Percentiles rank a stretch among this genome's conserved stretches.
These are phyloP conservation scores for Conticribra weissflogii DNA, from an alignment of 108 stramenopile species.

Conservation along the genomic window DNA sequence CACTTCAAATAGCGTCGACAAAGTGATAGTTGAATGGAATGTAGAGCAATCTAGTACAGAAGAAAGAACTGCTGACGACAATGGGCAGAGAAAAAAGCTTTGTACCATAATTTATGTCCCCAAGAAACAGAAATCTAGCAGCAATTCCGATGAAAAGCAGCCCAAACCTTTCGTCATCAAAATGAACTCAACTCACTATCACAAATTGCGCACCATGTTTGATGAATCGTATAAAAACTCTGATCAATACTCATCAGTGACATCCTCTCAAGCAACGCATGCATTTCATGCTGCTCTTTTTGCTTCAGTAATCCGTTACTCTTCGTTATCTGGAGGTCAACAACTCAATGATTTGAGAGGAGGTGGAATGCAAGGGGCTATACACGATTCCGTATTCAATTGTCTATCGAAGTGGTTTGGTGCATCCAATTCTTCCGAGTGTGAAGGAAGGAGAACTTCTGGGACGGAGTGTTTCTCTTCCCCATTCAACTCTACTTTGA, in stretches of 20 bases:
- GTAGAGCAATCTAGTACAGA: neutral
- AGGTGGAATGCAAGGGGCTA: slow-evolving; percentile 85
- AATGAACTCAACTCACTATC: slow-evolving; percentile 63
- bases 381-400: slow-evolving; percentile 68
- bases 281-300: slow-evolving; percentile 64
- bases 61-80: neutral
- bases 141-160: slow-evolving; percentile 46
- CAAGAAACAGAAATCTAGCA: slow-evolving; percentile 37
- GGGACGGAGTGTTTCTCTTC: slow-evolving; percentile 77
- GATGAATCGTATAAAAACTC: slow-evolving; percentile 34
- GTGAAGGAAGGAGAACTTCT: no score
- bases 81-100: neutral
- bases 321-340: slow-evolving; percentile 72
- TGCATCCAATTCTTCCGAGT: no score
- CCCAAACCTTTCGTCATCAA: slow-evolving; percentile 67
- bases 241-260: neutral
- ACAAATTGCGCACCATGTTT: slow-evolving; percentile 62
- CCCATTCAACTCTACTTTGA: slow-evolving; percentile 61
- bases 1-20: slow-evolving; percentile 27
- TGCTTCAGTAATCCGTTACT: slow-evolving; percentile 65
- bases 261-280: slow-evolving; percentile 29
- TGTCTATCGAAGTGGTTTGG: slow-evolving; percentile 48
- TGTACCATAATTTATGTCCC: slow-evolving; percentile 53
- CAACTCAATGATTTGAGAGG: slow-evolving; percentile 66
- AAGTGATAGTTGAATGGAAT: slow-evolving; percentile 57